Conservation (phyloP, 2,329 filamentous ascomycete genomes). For the Ophiostoma populinum region DNA sequence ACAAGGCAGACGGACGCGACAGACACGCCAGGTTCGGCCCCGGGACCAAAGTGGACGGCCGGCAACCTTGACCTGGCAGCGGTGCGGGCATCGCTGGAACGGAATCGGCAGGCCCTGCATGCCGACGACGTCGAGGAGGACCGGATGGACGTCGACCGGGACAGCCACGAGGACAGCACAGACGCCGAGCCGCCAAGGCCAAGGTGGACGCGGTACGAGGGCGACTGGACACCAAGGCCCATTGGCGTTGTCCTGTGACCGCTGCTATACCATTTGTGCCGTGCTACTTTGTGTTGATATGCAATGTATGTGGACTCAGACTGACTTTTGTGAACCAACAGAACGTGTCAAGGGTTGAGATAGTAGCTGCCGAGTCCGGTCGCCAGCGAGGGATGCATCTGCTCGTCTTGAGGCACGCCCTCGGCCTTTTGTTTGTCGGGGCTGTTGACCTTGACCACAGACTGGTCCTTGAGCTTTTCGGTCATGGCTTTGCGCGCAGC, state of each 20-base stretch:
- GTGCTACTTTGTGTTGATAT: too few relatives aligned
- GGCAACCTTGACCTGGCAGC: constrained; percentile 7
- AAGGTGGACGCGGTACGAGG: constrained; percentile 31
- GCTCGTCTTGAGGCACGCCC: too few relatives aligned
- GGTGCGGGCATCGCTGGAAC: constrained; percentile 5
- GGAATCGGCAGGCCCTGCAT: constrained; percentile 5
- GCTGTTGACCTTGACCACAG: too few relatives aligned
- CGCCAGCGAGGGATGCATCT: too few relatives aligned
- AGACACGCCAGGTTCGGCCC: neutral
- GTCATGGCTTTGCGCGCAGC: too few relatives aligned
- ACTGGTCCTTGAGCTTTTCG: too few relatives aligned
- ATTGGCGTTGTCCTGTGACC: constrained; percentile 39
- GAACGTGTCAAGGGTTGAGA: too few relatives aligned
- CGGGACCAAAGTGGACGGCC: constrained; percentile 1
- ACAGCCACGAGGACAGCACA: neutral
- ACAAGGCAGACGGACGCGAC: constrained; percentile 6
- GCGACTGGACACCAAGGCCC: constrained; percentile 38
- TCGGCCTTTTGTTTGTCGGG: too few relatives aligned
- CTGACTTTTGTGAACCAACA: too few relatives aligned
- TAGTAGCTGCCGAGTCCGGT: too few relatives aligned
- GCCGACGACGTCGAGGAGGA: neutral
- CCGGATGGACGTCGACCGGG: neutral
- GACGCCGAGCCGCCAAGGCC: constrained; percentile 1
- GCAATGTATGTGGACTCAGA: too few relatives aligned
- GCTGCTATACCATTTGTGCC: too few relatives aligned